phyloP scores from a whole-genome alignment of 306 rosid species.

The Acacia melanoxylon region DNA sequence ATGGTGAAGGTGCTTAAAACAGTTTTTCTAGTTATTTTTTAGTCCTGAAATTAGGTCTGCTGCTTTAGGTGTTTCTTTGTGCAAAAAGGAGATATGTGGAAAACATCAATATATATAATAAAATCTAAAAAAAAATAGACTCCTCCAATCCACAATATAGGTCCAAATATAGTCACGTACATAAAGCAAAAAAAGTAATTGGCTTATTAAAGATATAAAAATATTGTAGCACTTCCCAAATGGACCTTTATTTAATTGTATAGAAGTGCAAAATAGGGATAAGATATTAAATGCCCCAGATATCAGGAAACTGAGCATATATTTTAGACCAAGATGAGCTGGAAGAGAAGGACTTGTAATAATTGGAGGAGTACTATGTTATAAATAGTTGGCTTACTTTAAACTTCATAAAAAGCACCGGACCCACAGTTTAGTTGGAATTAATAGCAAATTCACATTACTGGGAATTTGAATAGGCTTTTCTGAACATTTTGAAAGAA shows the following conservation, averaged over 20 bases:
- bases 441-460: not conserved
- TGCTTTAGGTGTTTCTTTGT: conserved; percentile 4
- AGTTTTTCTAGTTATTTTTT: conserved; percentile 9
- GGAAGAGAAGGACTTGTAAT: not conserved
- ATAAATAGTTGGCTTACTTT: too few relatives aligned
- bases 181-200: too few relatives aligned
- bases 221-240: not conserved
- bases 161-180: too few relatives aligned
- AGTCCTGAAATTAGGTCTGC: conserved; percentile 15
- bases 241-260: not conserved
- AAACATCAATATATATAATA: not conserved
- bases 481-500: not conserved
- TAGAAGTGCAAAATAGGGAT: not conserved
- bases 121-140: too few relatives aligned
- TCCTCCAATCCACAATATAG: too few relatives aligned
- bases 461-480: conserved; percentile 1
- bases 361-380: too few relatives aligned
- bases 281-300: not conserved
- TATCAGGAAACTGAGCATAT: not conserved
- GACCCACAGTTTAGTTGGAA: not conserved
- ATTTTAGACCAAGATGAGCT: not conserved
- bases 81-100: not conserved
- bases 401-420: too few relatives aligned
- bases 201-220: not conserved
- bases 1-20: not conserved